These are phyloP conservation scores for Candida schatavii DNA, from an alignment of 805 yeast species.

Conservation along the genomic window DNA sequence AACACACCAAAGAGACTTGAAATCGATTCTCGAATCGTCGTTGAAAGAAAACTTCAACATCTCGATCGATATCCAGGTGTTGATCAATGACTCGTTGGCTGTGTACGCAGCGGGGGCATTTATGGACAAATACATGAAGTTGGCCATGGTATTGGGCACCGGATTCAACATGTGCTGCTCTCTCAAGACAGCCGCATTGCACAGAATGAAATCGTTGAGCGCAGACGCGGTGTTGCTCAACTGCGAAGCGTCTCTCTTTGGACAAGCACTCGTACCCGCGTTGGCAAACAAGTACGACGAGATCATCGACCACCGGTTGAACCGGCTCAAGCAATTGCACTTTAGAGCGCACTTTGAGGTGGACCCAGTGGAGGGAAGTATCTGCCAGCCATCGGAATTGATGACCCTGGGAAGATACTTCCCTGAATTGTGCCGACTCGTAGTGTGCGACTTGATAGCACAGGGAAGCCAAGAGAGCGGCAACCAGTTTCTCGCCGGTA, in stretches of 20 bases:
- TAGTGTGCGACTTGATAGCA: slow-evolving; percentile 34
- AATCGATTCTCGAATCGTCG: slow-evolving; percentile 35
- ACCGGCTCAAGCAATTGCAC: slow-evolving; percentile 11
- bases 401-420: slow-evolving; percentile 56
- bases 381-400: slow-evolving; percentile 57
- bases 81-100: slow-evolving; percentile 66
- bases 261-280: slow-evolving; percentile 27
- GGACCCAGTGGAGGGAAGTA: slow-evolving; percentile 15
- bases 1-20: slow-evolving; percentile 39
- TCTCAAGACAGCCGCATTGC: slow-evolving; percentile 18
- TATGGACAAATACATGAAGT: slow-evolving; percentile 28
- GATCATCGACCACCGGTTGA: slow-evolving; percentile 33
- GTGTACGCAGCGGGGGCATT: slow-evolving; percentile 55
- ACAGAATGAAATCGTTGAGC: slow-evolving; percentile 14
- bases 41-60: slow-evolving; percentile 22
- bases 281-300: slow-evolving; percentile 39
- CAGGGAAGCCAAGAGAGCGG: no score
- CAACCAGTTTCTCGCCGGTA: slow-evolving; percentile 19
- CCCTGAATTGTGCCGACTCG: slow-evolving; percentile 50
- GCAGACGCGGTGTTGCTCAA: slow-evolving; percentile 34
- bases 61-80: slow-evolving; percentile 37
- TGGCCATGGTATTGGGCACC: slow-evolving; percentile 68
- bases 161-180: slow-evolving; percentile 59
- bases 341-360: slow-evolving; percentile 30
- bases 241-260: slow-evolving; percentile 57